Conservation (phyloP, 805 yeast genomes). For the Yamadazyma insecticola region DNA sequence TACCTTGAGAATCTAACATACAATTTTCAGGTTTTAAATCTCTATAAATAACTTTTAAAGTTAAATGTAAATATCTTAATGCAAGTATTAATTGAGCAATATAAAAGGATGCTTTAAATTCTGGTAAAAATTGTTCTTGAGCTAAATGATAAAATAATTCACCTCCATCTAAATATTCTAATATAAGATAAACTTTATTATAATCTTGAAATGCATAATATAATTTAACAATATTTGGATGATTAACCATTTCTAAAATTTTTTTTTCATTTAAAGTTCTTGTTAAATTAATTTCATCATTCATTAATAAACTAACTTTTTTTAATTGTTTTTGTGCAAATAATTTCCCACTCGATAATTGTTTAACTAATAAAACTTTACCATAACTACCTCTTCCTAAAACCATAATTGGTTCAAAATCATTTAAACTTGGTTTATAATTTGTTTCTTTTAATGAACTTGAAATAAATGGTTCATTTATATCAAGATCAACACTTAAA, state of each 20-base stretch:
- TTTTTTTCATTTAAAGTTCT: conserved; percentile 39
- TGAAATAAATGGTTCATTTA: conserved; percentile 11
- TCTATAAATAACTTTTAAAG: conserved; percentile 37
- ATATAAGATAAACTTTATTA: conserved; percentile 38
- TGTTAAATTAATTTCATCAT: conserved; percentile 22
- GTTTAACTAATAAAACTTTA: conserved; percentile 38
- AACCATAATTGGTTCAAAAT: conserved; percentile 40
- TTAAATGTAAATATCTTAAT: conserved; percentile 32
- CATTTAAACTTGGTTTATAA: conserved; percentile 19
- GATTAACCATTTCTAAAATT: conserved; percentile 37
- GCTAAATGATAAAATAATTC: conserved; percentile 42
- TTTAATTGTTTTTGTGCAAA: conserved; percentile 43
- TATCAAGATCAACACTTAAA: conserved; percentile 9
- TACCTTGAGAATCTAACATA: conserved; percentile 37
- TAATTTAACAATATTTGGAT: conserved; percentile 41
- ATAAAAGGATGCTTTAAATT: conserved; percentile 36
- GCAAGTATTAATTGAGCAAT: conserved; percentile 41
- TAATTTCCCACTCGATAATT: conserved; percentile 30
- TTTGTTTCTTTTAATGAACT: conserved; percentile 6
- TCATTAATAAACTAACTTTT: conserved; percentile 31
- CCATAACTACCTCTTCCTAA: conserved; percentile 43
- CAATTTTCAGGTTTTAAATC: conserved; percentile 45
- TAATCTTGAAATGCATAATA: conserved; percentile 43
- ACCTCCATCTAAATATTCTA: conserved; percentile 43
- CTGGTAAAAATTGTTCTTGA: conserved; percentile 20